These are phyloP conservation scores for Magnolia sinica DNA, from an alignment of 164 flowering plant genomes.

Conservation along the genomic window DNA sequence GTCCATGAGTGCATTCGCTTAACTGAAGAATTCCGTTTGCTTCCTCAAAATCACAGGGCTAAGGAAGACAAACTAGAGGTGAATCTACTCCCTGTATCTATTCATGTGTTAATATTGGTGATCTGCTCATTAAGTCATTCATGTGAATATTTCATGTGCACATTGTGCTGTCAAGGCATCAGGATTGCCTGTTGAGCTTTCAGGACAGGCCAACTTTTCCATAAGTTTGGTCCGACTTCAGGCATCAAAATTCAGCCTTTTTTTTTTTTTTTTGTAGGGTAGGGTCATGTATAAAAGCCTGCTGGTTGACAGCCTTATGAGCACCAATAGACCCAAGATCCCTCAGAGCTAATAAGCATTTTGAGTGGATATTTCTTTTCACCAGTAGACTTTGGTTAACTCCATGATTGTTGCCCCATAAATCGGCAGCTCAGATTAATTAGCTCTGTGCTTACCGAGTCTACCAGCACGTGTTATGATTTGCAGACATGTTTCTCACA, in stretches of 20 bases:
- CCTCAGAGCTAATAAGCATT: neutral
- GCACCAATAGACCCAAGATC: neutral
- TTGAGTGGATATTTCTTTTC: neutral
- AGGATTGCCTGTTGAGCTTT: too few relatives aligned
- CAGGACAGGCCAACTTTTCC: too few relatives aligned
- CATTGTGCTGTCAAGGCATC: too few relatives aligned
- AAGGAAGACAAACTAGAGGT: slow-evolving; percentile 27
- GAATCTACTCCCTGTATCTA: neutral
- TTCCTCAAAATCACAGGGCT: slow-evolving; percentile 17
- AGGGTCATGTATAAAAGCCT: neutral
- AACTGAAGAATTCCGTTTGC: slow-evolving; percentile 22
- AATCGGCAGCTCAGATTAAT: neutral
- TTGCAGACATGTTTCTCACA: neutral
- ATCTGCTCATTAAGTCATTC: too few relatives aligned
- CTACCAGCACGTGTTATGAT: neutral
- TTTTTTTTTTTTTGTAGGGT: neutral
- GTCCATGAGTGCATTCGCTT: slow-evolving; percentile 18
- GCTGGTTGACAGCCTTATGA: neutral
- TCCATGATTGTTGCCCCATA: neutral
- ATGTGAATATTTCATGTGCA: too few relatives aligned
- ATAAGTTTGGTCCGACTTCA: neutral
- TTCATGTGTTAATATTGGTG: too few relatives aligned
- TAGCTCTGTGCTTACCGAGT: neutral
- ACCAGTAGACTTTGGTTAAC: neutral
- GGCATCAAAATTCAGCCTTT: neutral